These are phyloP conservation scores for Vitis vinifera DNA, from an alignment of 164 flowering plant species.

Conservation along the genomic window ASM3070453v1 NC_081812.1:12066001-12066500, in stretches of 20 bases:
- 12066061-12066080: constrained; percentile 20
- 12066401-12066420: constrained; percentile 78
- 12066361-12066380: constrained; percentile 53
- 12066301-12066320: constrained; percentile 86
- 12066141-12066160: constrained; percentile 73
- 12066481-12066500: constrained; percentile 99
- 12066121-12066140: too few relatives aligned
- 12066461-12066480: constrained; percentile 94
- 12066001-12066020: constrained; percentile 51
- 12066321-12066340: constrained; percentile 81
- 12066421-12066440: constrained; percentile 75
- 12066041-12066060: constrained; percentile 37
- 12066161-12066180: constrained; percentile 97
- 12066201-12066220: constrained; percentile 81
- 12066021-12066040: constrained; percentile 53
- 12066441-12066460: constrained; percentile 89
- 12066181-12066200: constrained; percentile 92
- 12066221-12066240: constrained; percentile 88
- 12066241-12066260: constrained; percentile 77
- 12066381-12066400: constrained; percentile 84
- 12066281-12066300: constrained; percentile 45
- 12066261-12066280: constrained; percentile 78
- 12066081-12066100: too few relatives aligned
- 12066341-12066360: constrained; percentile 70
- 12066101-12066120: too few relatives aligned